Evolutionary conservation across 345 rosid genomes (phyloP).

Genomic region (Lagerstroemia speciosa): DNA sequence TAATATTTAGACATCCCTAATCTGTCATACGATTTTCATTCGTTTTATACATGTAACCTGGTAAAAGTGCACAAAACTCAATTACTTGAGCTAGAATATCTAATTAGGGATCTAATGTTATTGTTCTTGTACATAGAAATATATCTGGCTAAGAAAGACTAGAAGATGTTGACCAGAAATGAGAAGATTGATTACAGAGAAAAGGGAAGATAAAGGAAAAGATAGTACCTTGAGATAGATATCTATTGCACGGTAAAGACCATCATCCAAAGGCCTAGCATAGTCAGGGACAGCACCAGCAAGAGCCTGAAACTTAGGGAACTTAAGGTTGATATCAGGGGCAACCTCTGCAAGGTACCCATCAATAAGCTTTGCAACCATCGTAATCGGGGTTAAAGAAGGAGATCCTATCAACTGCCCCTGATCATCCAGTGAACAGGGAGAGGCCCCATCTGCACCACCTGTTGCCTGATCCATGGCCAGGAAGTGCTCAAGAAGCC

Average conservation of each 20-base stretch:
- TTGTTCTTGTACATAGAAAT: too few species aligned
- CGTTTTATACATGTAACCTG: too few species aligned
- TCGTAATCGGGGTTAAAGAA: conserved; percentile 66
- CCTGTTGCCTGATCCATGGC: conserved; percentile 62
- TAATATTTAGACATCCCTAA: conserved; percentile 5
- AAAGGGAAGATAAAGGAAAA: neutral
- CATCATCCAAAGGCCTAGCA: conserved; percentile 85
- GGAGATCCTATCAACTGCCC: conserved; percentile 74
- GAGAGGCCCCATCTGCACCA: conserved; percentile 44
- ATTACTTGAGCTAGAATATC: too few species aligned
- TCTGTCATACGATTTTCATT: neutral
- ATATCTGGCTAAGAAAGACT: too few species aligned
- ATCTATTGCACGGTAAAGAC: conserved; percentile 91
- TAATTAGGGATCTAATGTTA: too few species aligned
- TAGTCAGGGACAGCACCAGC: conserved; percentile 86
- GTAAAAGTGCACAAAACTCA: too few species aligned
- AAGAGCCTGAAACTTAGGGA: conserved; percentile 82
- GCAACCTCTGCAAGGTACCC: conserved; percentile 97
- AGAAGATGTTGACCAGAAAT: too few species aligned
- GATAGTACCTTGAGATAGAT: conserved; percentile 76
- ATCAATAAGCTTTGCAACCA: conserved; percentile 86
- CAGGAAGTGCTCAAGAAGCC: conserved; percentile 79
- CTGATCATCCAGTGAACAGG: conserved; percentile 61
- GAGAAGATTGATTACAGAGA: neutral
- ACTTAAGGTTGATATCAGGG: conserved; percentile 86